These are phyloP conservation scores for Lecanicillium sp. DNA, from an alignment of 2,329 filamentous ascomycete species.

Conservation along the genomic window DNA sequence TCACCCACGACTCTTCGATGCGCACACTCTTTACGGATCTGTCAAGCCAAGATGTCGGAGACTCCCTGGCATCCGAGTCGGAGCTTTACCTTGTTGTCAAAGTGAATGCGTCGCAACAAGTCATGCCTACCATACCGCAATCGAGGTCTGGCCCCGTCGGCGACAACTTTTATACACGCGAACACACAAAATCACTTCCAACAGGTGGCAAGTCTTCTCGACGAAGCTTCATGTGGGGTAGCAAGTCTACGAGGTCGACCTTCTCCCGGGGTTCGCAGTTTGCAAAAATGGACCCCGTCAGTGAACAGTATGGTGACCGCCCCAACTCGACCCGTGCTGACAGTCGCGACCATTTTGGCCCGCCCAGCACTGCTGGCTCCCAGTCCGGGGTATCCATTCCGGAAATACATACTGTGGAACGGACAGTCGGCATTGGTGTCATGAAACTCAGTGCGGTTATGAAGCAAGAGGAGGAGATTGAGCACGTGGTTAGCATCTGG, in stretches of 20 bases:
- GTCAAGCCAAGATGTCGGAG: slow-evolving; percentile 64
- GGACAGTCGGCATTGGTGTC: slow-evolving; percentile 69
- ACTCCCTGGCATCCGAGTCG: slow-evolving; percentile 53
- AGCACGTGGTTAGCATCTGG: slow-evolving; percentile 75
- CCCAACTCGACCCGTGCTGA: slow-evolving; percentile 26
- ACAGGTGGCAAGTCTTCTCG: slow-evolving; percentile 47
- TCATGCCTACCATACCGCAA: slow-evolving; percentile 35
- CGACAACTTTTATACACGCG: slow-evolving; percentile 33
- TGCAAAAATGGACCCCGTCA: slow-evolving; percentile 47
- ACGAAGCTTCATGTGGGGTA: slow-evolving; percentile 64
- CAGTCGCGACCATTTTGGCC: slow-evolving; percentile 36
- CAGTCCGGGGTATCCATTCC: slow-evolving; percentile 17
- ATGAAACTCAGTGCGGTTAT: slow-evolving; percentile 69
- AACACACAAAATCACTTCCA: slow-evolving; percentile 39
- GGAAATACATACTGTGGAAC: slow-evolving; percentile 26
- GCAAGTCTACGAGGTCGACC: slow-evolving; percentile 45
- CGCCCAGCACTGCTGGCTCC: slow-evolving; percentile 52
- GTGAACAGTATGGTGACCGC: slow-evolving; percentile 40
- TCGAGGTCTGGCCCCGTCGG: slow-evolving; percentile 44
- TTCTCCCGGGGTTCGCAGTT: slow-evolving; percentile 43
- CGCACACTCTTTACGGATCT: slow-evolving; percentile 86
- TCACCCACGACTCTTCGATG: slow-evolving; percentile 59
- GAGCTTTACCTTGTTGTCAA: slow-evolving; percentile 81
- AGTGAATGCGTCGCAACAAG: slow-evolving; percentile 54
- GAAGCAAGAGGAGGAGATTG: slow-evolving; percentile 62